A percentile compares a stretch with the other conserved stretches of the same genome.
phyloP scores from a whole-genome alignment of 2,329 filamentous ascomycete genomes.

The Fusarium heterosporum region DNA sequence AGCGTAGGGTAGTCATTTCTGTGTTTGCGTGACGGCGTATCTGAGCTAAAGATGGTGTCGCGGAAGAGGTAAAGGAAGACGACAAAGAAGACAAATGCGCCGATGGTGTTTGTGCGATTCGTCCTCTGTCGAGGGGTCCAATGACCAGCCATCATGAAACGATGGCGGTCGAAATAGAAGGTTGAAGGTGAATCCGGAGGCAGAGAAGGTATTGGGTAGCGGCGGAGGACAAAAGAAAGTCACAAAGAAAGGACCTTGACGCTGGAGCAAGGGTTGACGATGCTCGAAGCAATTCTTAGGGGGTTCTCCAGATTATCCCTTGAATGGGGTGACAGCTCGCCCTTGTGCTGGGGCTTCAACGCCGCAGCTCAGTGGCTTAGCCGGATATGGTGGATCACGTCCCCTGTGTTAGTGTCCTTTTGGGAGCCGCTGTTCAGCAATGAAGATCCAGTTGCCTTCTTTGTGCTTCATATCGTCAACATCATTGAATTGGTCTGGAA shows the following conservation, averaged over 20 bases:
- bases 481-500: slow-evolving; percentile 12
- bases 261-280: slow-evolving; percentile 37
- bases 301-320: slow-evolving; percentile 35
- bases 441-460: background rate
- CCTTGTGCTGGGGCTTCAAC: slow-evolving; percentile 28
- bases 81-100: slow-evolving; percentile 42
- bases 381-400: slow-evolving; percentile 25
- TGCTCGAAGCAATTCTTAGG: slow-evolving; percentile 27
- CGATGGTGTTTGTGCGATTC: slow-evolving; percentile 46
- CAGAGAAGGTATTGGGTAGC: background rate
- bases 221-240: slow-evolving; percentile 21
- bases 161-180: slow-evolving; percentile 22
- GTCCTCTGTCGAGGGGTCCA: slow-evolving; percentile 46
- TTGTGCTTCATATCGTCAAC: background rate
- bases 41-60: slow-evolving; percentile 39
- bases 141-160: slow-evolving; percentile 38
- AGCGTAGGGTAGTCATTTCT: slow-evolving; percentile 29
- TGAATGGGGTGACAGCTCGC: slow-evolving; percentile 35
- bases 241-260: slow-evolving; percentile 9
- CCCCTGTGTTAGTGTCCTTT: slow-evolving; percentile 24
- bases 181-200: background rate
- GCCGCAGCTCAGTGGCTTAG: slow-evolving; percentile 36
- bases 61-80: slow-evolving; percentile 45
- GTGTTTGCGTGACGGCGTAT: slow-evolving; percentile 22
- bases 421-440: slow-evolving; percentile 16